Base-by-base conservation (phyloP, 2,329 filamentous ascomycete genomes). In the Rutstroemia sydowiana region DNA sequence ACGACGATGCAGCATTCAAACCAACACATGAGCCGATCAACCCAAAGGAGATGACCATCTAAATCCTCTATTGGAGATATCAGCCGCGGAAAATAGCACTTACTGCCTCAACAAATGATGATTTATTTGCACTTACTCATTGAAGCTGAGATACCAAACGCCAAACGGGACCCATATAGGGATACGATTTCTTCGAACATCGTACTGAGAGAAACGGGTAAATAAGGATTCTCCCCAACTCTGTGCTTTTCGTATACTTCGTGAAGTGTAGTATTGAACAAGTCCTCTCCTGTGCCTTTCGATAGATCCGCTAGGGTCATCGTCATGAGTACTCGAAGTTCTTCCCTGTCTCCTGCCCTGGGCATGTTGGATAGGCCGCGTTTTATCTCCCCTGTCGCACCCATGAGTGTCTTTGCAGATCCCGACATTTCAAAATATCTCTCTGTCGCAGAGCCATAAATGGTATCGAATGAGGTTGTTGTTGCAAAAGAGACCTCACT, bases 401-500 rank as follows among this genome's bases (percentile, higher is more conserved):
- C 34, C 10, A 37, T 37, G 2, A 37, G n/a, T 14, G 11, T n/a
- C n/a, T 37, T 37, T 13, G n/a, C 1, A 14, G 34, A 13, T 37
- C 34, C 34, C 2, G 13, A 14, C n/a, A 37, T 37, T 7, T 37
- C 34, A 16, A 37, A 37, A 7, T 14, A 13, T 16, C 7, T 8
- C 7, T 37, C 34, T 14, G 7, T 7, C 4, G 34, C 11, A 16
- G 34, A 7, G 16, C 34, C 34, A 37, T 37, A 37, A 7, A 37
- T 37, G 9, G 9, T 11, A 37, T 37, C 34, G 34, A 37, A 37
- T 14, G 34, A 37, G 16, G 11, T 37, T 37, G 34, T 13, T 14
- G 34, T 37, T 37, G 28, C 20, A 34, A 76, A 61, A 0, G 73
- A 75, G 4, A 77, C 66, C 60, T 76, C 73, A 57, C 73, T 65